Evolutionary conservation across 2,329 filamentous ascomycete species (phyloP).

Genomic region (Colletotrichum orchidophilum): DNA sequence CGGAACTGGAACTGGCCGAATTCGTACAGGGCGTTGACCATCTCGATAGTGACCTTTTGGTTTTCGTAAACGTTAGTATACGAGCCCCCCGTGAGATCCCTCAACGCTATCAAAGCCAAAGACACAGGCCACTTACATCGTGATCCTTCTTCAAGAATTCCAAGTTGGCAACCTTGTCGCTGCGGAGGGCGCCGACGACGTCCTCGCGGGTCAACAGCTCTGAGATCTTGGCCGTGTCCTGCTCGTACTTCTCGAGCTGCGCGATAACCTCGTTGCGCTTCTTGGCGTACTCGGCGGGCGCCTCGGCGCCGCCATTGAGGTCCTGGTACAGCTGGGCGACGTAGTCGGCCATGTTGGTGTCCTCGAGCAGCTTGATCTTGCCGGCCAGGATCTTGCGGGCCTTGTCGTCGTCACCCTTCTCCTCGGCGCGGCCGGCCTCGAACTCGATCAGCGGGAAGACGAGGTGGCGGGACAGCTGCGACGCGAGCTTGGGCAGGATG

Average conservation of each 20-base stretch:
- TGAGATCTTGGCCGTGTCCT: slow-evolving; percentile 88
- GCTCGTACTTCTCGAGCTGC: slow-evolving; percentile 83
- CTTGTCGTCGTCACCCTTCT: slow-evolving; percentile 68
- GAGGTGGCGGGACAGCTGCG: slow-evolving; percentile 92
- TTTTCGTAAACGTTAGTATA: slow-evolving; percentile 16
- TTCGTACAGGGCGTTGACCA: slow-evolving; percentile 95
- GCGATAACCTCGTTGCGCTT: slow-evolving; percentile 90
- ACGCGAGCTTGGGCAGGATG: slow-evolving; percentile 88
- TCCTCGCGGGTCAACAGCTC: slow-evolving; percentile 88
- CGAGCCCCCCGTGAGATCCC: background rate
- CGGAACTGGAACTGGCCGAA: slow-evolving; percentile 98
- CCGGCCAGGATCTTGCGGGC: slow-evolving; percentile 79
- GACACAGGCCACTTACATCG: slow-evolving; percentile 67
- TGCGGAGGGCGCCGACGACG: slow-evolving; percentile 89
- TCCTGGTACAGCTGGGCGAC: slow-evolving; percentile 92
- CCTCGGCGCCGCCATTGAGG: slow-evolving; percentile 80
- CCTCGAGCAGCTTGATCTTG: slow-evolving; percentile 93
- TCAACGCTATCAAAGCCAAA: background rate
- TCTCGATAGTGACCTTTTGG: slow-evolving; percentile 82
- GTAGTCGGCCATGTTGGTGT: slow-evolving; percentile 99
- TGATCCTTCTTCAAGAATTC: slow-evolving; percentile 97
- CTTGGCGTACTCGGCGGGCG: slow-evolving; percentile 85
- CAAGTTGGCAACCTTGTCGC: slow-evolving; percentile 99
- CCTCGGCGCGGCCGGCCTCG: slow-evolving; percentile 82
- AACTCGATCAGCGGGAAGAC: slow-evolving; percentile 98